A percentile compares a stretch with the other conserved stretches of the same genome.
phyloP scores from a whole-genome alignment of 129 eudicot species.

The Flaveria robusta region DNA sequence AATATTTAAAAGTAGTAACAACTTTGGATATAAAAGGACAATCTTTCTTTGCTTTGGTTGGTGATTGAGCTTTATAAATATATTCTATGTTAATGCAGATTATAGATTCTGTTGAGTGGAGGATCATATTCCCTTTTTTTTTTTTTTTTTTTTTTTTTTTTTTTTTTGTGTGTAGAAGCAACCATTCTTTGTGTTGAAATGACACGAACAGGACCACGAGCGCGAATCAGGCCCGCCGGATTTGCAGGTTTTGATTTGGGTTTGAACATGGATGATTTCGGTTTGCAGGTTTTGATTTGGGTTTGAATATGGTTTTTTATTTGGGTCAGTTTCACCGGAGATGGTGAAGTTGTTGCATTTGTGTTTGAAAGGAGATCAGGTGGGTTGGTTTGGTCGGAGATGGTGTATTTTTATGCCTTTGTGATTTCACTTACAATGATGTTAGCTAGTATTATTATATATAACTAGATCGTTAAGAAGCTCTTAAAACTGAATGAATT shows the following conservation, averaged over 20 bases:
- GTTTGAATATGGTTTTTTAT: background rate
- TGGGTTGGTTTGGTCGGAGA: no score
- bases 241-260: background rate
- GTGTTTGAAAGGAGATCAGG: no score
- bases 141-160: no score
- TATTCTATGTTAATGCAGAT: constrained; percentile 31
- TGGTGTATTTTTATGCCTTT: no score
- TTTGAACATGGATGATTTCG: background rate
- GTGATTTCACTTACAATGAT: no score
- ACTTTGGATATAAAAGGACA: constrained; percentile 23
- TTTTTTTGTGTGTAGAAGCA: constrained; percentile 19
- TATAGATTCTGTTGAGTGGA: constrained; percentile 23
- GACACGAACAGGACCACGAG: background rate
- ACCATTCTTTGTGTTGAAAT: constrained; percentile 9
- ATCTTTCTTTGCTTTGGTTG: constrained; percentile 14
- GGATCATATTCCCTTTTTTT: constrained; percentile 41
- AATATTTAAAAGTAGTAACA: constrained; percentile 27
- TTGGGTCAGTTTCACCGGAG: no score
- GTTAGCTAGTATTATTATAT: no score
- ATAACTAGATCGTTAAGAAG: no score
- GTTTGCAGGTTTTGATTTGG: background rate
- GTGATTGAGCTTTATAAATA: constrained; percentile 33
- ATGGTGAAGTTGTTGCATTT: no score
- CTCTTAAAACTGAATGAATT: no score
- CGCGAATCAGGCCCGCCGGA: background rate